Conservation (phyloP, 805 yeast genomes). For the Pichia cephalocereana region DNA sequence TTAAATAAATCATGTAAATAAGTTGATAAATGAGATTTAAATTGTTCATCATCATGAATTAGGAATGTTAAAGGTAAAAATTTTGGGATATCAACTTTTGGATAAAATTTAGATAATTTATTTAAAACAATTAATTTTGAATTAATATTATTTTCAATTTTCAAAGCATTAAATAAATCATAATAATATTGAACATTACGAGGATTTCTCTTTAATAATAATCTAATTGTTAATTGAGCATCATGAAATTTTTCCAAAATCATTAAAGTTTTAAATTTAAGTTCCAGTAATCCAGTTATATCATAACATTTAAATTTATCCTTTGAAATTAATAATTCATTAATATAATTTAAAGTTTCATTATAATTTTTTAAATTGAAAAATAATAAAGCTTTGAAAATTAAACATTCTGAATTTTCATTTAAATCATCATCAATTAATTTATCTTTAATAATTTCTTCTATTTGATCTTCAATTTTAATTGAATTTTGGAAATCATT, state of each 20-base stretch:
- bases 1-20: constrained; percentile 57
- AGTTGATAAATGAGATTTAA: constrained; percentile 33
- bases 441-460: constrained; percentile 61
- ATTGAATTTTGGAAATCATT: constrained; percentile 61
- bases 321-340: constrained; percentile 19
- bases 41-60: constrained; percentile 29
- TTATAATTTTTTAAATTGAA: constrained; percentile 53
- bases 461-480: constrained; percentile 65
- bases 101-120: constrained; percentile 61
- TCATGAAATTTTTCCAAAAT: constrained; percentile 42
- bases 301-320: constrained; percentile 11
- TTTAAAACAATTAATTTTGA: constrained; percentile 56
- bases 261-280: constrained; percentile 54
- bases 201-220: constrained; percentile 75
- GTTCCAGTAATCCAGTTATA: constrained; percentile 47
- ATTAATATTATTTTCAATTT: constrained; percentile 35
- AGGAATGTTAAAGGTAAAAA: constrained; percentile 71
- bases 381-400: constrained; percentile 64
- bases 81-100: constrained; percentile 73
- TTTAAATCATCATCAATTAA: constrained; percentile 55
- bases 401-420: constrained; percentile 74
- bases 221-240: constrained; percentile 61
- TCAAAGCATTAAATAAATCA: constrained; percentile 57
- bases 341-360: constrained; percentile 54
- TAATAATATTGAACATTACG: constrained; percentile 62